phyloP scores from a whole-genome alignment of 441 rosid genomes.

The Kokia cookei region DNA sequence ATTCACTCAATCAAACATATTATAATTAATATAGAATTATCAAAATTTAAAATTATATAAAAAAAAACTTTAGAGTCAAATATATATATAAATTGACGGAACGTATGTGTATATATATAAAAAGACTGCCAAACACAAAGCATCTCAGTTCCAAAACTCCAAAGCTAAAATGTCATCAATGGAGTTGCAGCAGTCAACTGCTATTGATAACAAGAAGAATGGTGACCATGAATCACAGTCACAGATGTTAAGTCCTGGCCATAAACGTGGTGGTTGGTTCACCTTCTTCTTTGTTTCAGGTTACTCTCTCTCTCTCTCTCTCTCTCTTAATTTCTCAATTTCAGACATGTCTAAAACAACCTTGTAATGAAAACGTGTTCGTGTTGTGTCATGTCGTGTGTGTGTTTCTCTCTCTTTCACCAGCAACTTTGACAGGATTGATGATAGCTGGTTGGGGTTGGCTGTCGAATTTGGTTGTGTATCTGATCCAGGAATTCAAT shows the following conservation, averaged over 20 bases:
- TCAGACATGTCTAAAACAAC: background rate
- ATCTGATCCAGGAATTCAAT: constrained; percentile 20
- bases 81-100: no score
- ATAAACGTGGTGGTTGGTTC: constrained; percentile 10
- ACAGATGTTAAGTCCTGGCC: background rate
- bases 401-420: background rate
- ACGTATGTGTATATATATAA: background rate
- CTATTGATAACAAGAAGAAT: background rate
- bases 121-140: background rate
- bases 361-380: background rate
- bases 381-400: background rate
- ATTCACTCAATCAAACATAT: no score
- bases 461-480: constrained; percentile 19
- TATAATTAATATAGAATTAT: no score
- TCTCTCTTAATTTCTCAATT: no score
- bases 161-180: background rate
- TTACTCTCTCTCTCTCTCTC: background rate
- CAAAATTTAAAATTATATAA: no score
- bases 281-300: background rate
- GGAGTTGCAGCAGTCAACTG: background rate
- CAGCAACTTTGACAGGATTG: constrained; percentile 14
- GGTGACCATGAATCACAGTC: constrained; percentile 2
- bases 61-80: no score
- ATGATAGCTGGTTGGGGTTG: constrained; percentile 15
- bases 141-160: background rate